Base-by-base conservation (phyloP, 257 asterid species). In the Scutellaria baicalensis region DNA sequence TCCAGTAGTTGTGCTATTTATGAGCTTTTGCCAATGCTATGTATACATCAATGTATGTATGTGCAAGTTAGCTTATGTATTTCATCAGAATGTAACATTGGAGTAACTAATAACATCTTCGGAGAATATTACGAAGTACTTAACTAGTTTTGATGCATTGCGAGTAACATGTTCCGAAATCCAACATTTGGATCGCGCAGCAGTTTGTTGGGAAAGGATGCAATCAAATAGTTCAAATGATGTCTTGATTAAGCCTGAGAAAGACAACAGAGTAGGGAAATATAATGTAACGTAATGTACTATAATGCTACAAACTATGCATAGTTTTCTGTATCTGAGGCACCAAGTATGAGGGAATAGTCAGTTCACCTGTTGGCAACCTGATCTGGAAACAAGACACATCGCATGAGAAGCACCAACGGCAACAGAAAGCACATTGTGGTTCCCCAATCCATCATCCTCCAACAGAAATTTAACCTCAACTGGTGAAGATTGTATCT, bases 351-450 rank as follows among this genome's bases (percentile, higher is more conserved):
- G 21, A 48, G 66, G 8, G 74, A 13, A 31, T 33, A 48, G 49
- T 58, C 72, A 1, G 43, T 63, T 79, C 23, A 72, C 54, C 68
- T 65, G 36, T 75, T 52, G 73, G 51, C 59, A 69, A 66, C 74
- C 74, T 68, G 83, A 79, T 83, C 89, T 83, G 60, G 87, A 83
- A 59, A 85, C 95, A 17, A 93, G 85, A 75, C 99, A 93, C 86
- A 87, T 79, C 7, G 90, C 88, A 89, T 93, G 99, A 68, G 97
- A 91, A 66, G 99, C 99, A 40, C 99, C 99, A 17, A 75, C 86
- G 44, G 96, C 87, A 18, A 91, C 85, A 51, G 86, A 74, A 59
- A 89, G 65, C 66, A 93, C 99, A 2, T 69, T 79, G 64, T 81
- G 87, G 16, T 64, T 57, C 49, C 84, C 88, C 18, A 87, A 75